Conservation (phyloP, 257 asterid species). For the Solanum chiquidenum region DNA sequence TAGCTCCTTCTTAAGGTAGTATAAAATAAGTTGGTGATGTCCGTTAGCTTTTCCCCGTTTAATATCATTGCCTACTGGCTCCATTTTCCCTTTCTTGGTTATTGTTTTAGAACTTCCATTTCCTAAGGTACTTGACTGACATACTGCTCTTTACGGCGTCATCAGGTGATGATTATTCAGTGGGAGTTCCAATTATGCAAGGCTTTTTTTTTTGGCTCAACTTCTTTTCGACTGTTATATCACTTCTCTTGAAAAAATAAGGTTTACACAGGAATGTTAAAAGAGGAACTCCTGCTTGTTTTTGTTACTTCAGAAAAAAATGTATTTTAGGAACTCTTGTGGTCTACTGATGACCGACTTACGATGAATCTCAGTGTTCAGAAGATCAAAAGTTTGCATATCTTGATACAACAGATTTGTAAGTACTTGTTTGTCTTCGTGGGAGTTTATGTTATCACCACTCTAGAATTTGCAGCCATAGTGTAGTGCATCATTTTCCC, state of each 20-base stretch:
- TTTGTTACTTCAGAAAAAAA: neutral
- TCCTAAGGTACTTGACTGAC: neutral
- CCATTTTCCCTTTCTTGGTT: neutral
- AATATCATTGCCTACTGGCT: neutral
- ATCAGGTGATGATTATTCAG: neutral
- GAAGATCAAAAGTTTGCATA: neutral
- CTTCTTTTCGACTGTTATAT: neutral
- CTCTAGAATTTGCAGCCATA: neutral
- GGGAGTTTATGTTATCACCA: neutral
- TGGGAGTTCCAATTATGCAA: neutral
- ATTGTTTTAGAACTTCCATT: neutral
- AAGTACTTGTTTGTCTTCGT: neutral
- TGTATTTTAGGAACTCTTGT: neutral
- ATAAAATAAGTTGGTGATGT: neutral
- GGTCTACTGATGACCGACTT: neutral
- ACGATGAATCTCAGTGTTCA: neutral
- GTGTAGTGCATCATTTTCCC: neutral
- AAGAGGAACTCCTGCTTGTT: neutral
- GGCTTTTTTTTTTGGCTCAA: neutral
- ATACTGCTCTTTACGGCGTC: neutral
- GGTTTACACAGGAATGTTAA: neutral
- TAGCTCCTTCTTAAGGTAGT: neutral
- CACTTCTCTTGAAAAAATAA: neutral
- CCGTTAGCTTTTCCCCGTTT: neutral
- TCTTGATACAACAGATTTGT: neutral